Percentiles rank a stretch among this genome's conserved stretches.
These are phyloP conservation scores for Rhodotorula kratochvilovae DNA, from an alignment of 768 basidiomycete species.

Conservation along the genomic window DNA sequence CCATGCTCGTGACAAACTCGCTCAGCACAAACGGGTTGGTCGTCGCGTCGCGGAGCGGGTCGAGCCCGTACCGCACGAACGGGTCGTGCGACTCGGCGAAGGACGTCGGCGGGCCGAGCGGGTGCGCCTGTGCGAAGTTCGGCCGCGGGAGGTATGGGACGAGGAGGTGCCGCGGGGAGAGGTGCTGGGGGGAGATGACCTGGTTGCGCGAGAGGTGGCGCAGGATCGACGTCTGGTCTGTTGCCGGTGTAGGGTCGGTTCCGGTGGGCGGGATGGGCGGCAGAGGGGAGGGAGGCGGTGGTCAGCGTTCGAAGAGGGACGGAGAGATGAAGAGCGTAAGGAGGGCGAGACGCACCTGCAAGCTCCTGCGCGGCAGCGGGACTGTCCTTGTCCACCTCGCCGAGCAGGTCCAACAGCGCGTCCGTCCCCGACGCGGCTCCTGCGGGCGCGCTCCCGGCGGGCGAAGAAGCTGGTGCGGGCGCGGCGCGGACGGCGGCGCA, in stretches of 20 bases:
- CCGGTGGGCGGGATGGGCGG: too few relatives aligned
- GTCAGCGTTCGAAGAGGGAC: background rate
- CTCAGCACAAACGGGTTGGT: constrained; percentile 30
- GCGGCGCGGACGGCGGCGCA: background rate
- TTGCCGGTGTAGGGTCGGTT: background rate
- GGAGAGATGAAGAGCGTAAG: background rate
- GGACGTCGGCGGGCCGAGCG: constrained; percentile 33
- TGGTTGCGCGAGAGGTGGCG: constrained; percentile 20
- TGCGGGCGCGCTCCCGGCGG: background rate
- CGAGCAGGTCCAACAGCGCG: background rate
- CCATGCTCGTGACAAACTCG: constrained; percentile 37
- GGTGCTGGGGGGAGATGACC: constrained; percentile 30
- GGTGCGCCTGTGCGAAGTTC: constrained; percentile 26
- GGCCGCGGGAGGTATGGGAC: constrained; percentile 24
- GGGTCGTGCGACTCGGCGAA: constrained; percentile 33
- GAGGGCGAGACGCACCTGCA: background rate
- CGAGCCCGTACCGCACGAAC: constrained; percentile 28
- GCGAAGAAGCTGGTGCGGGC: background rate
- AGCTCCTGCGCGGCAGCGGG: background rate
- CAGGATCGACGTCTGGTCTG: constrained; percentile 27
- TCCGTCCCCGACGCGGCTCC: background rate
- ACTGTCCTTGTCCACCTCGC: background rate
- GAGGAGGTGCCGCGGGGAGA: constrained; percentile 32
- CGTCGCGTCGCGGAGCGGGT: constrained; percentile 16
- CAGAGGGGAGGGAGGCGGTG: background rate